Conservation (phyloP, 441 rosid genomes). For the Aquilaria agallochum region DNA sequence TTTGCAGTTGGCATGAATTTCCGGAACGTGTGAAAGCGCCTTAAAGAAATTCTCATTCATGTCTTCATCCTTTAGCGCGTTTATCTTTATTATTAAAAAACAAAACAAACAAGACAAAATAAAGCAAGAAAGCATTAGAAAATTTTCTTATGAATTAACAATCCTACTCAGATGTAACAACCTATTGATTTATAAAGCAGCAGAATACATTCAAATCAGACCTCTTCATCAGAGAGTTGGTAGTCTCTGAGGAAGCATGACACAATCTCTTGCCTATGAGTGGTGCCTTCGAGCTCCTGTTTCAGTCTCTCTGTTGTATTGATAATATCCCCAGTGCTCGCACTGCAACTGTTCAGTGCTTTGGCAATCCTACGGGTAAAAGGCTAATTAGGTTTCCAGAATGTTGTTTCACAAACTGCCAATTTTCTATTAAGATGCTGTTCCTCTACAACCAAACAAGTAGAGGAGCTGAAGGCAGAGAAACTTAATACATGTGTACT, state of each 20-base stretch:
- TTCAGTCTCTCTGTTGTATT: slow-evolving; percentile 90
- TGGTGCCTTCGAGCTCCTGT: slow-evolving; percentile 81
- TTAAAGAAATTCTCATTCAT: slow-evolving; percentile 77
- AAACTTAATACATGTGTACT: too few species aligned
- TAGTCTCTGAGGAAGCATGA: slow-evolving; percentile 92
- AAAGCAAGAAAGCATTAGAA: neutral
- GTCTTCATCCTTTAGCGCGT: slow-evolving; percentile 84
- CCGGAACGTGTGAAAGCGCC: slow-evolving; percentile 94
- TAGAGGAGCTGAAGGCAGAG: too few species aligned
- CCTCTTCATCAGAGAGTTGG: slow-evolving; percentile 90
- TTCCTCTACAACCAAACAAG: too few species aligned
- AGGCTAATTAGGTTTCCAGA: neutral
- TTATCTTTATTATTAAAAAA: slow-evolving; percentile 36
- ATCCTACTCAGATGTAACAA: too few species aligned
- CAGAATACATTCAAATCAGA: neutral
- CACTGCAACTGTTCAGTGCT: slow-evolving; percentile 83
- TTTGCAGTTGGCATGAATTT: slow-evolving; percentile 95
- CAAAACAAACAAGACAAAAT: neutral
- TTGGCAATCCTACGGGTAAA: slow-evolving; percentile 54
- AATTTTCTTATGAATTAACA: neutral
- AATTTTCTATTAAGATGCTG: too few species aligned
- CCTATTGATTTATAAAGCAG: too few species aligned
- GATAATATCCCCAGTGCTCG: slow-evolving; percentile 83
- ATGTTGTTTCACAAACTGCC: neutral
- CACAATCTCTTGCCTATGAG: slow-evolving; percentile 90